Evolutionary conservation across 2,329 filamentous ascomycete genomes (phyloP).

Genomic region (Penicillium hesseltinei): DNA sequence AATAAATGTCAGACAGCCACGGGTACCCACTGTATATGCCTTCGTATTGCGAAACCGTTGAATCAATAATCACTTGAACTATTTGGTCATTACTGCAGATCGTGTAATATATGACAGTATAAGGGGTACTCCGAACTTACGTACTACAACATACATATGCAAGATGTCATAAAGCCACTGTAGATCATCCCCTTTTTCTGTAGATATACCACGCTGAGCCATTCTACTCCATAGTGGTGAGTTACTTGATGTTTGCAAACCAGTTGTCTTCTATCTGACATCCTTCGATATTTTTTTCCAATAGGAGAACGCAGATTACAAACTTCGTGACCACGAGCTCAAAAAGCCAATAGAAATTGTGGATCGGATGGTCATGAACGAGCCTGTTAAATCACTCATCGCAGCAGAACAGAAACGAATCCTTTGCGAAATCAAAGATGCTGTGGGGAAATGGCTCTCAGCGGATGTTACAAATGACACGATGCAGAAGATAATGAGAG

Average conservation of each 20-base stretch:
- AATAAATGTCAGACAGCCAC: too few species aligned
- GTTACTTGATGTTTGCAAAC: background rate
- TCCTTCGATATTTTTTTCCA: background rate
- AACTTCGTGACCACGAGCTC: background rate
- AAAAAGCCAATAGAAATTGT: background rate
- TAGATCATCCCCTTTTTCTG: background rate
- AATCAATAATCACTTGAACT: background rate
- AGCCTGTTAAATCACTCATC: background rate
- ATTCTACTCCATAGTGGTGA: background rate
- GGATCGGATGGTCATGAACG: background rate
- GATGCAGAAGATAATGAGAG: background rate
- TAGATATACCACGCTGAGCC: background rate
- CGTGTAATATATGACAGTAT: background rate
- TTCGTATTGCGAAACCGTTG: background rate
- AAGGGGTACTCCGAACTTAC: background rate
- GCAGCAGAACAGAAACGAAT: background rate
- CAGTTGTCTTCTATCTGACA: background rate
- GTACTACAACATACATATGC: background rate
- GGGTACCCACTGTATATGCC: background rate
- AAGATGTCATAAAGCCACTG: background rate
- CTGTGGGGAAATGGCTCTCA: background rate
- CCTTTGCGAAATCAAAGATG: background rate
- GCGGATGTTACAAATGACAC: background rate
- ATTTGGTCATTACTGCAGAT: background rate
- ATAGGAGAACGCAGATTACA: background rate